phyloP scores from a whole-genome alignment of 768 basidiomycete species.

The Trichaptum fuscoviolaceum region DNA sequence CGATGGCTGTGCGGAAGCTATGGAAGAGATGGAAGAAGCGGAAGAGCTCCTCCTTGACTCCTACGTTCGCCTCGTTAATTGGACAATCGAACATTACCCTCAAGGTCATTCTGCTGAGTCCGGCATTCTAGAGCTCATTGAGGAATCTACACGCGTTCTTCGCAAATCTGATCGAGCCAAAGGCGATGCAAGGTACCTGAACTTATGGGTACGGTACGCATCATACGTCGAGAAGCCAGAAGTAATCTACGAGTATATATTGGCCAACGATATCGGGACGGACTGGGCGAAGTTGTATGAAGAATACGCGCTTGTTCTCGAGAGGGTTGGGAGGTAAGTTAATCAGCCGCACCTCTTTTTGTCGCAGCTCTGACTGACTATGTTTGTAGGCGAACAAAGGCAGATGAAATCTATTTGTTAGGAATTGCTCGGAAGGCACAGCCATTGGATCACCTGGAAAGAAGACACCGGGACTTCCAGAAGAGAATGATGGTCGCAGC shows the following conservation, averaged over 20 bases:
- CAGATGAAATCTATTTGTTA: slow-evolving; percentile 85
- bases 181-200: slow-evolving; percentile 80
- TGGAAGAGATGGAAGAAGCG: slow-evolving; percentile 65
- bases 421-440: slow-evolving; percentile 80
- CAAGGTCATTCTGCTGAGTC: slow-evolving; percentile 87
- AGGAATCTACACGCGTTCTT: slow-evolving; percentile 84
- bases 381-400: slow-evolving; percentile 57
- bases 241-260: slow-evolving; percentile 84
- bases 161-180: slow-evolving; percentile 67
- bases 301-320: slow-evolving; percentile 82
- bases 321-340: slow-evolving; percentile 72
- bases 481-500: slow-evolving; percentile 70
- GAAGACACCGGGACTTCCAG: slow-evolving; percentile 80
- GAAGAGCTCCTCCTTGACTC: slow-evolving; percentile 82
- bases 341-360: not conserved
- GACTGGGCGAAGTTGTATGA: slow-evolving; percentile 81
- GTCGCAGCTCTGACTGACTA: not conserved
- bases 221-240: slow-evolving; percentile 86
- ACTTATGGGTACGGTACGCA: slow-evolving; percentile 92
- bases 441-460: slow-evolving; percentile 76
- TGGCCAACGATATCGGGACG: slow-evolving; percentile 89
- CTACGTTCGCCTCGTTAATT: slow-evolving; percentile 80
- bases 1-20: not conserved
- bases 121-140: slow-evolving; percentile 86
- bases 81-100: slow-evolving; percentile 93